These are phyloP conservation scores for Penicillium egyptiacum DNA, from an alignment of 495 filamentous ascomycete species.

Conservation along the genomic window DNA sequence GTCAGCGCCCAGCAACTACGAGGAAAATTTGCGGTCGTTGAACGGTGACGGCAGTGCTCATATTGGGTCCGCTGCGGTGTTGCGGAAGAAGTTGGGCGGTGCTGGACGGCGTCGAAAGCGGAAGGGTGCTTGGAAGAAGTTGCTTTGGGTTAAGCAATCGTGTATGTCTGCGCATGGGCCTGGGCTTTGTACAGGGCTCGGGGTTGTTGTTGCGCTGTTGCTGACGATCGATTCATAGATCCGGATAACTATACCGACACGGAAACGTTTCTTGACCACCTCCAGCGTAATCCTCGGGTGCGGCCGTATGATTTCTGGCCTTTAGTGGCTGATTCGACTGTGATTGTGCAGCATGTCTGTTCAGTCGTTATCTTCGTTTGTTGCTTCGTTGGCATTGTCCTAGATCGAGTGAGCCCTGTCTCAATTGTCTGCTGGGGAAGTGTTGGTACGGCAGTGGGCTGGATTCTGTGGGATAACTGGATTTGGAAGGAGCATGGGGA, in stretches of 20 bases:
- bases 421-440: slow-evolving; percentile 83
- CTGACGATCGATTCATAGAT: slow-evolving; percentile 52
- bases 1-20: slow-evolving; percentile 42
- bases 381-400: slow-evolving; percentile 87
- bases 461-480: slow-evolving; percentile 91
- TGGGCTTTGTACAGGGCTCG: neutral
- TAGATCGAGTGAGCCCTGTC: slow-evolving; percentile 79
- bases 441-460: slow-evolving; percentile 79
- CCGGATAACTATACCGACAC: slow-evolving; percentile 99
- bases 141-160: slow-evolving; percentile 96
- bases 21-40: slow-evolving; percentile 36
- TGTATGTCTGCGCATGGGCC: slow-evolving; percentile 55
- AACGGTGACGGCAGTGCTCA: slow-evolving; percentile 31
- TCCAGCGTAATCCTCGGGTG: slow-evolving; percentile 92
- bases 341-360: slow-evolving; percentile 95
- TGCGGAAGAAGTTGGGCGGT: slow-evolving; percentile 52
- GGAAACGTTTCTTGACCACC: slow-evolving; percentile 89
- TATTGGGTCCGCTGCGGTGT: slow-evolving; percentile 33
- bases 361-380: slow-evolving; percentile 92
- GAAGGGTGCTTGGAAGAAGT: slow-evolving; percentile 82
- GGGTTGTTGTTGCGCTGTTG: neutral
- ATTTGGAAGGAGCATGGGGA: slow-evolving; percentile 61
- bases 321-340: slow-evolving; percentile 88
- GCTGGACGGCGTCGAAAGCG: slow-evolving; percentile 60
- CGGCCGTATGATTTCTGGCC: slow-evolving; percentile 98